Base-by-base conservation (phyloP, 495 filamentous ascomycete genomes). In the Neurospora sp. region DNA sequence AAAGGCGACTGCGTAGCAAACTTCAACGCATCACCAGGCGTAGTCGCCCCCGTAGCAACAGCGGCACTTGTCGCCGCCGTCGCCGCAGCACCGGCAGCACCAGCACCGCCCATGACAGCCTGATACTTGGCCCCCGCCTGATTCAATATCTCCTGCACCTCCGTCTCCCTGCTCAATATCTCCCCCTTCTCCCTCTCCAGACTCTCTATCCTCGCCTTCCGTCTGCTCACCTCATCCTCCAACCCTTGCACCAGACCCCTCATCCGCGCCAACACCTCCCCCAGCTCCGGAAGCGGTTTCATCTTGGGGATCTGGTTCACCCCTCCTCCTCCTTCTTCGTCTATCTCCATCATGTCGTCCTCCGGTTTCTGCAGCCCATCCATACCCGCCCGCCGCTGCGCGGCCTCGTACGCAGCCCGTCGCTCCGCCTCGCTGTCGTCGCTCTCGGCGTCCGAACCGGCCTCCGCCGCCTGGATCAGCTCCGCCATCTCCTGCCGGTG, bases 351-450 rank as follows among this genome's bases (percentile, higher is more conserved):
- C 40, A 69, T 76, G 18, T 70, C 79, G 38, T 83, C 81, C 59
- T 69, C 79, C 39, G 78, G 83, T 73, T 79, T 84, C 11, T 85
- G 82, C 71, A 90, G 80, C n/a, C 89, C 87, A 73, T 91, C 92
- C 88, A 92, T 92, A 3, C 92, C 94, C 11, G 92, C 92, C 42
- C 90, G 87, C 41, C 93, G 93, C 82, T 99, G 96, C 23, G 93
- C 90, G 4, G 90, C 91, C 81, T 98, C 95, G 82, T 95, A 99
- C 23, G 93, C 96, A 10, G 90, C 92, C 66, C 86, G 89, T 54
- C 94, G 86, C 80, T 94, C 93, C 1, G 91, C 85, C 75, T 97
- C 93, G 4, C 91, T 93, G 75, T 93, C 92, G 76, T 94, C 91
- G 8, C 85, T 88, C 27, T 71, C 86, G 78, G 89, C 89, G 1